These are phyloP conservation scores for Phlebopus sp. DNA, from an alignment of 1,284 basidiomycete genomes.

Conservation along the genomic window DNA sequence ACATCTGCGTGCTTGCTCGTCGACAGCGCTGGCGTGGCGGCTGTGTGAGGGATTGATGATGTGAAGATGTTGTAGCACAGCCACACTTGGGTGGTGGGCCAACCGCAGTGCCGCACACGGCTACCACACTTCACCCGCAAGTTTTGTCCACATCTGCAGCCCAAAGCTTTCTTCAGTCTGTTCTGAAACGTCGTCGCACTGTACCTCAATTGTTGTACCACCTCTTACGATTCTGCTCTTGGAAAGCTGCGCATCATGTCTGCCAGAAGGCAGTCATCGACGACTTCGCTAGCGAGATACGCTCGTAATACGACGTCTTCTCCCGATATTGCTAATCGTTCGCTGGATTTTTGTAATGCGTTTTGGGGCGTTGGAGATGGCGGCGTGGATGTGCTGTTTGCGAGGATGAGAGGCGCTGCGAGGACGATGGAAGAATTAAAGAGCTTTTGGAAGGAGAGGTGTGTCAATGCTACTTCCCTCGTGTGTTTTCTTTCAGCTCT, in stretches of 20 bases:
- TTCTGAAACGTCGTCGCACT: conserved; percentile 9
- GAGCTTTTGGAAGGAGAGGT: conserved; percentile 90
- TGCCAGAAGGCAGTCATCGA: conserved; percentile 69
- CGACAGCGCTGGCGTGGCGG: no score
- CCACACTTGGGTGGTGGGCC: conserved; percentile 12
- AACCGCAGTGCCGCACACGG: background rate
- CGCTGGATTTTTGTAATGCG: conserved; percentile 91
- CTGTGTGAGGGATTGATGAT: no score
- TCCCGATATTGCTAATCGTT: conserved; percentile 44
- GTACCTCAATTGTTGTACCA: conserved; percentile 18
- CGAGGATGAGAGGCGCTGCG: conserved; percentile 81
- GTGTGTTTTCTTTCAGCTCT: background rate
- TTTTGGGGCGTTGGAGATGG: conserved; percentile 90
- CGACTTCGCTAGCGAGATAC: conserved; percentile 68
- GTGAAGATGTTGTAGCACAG: conserved; percentile 4
- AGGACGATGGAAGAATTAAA: conserved; percentile 88
- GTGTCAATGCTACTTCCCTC: conserved; percentile 21
- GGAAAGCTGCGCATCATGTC: conserved; percentile 41
- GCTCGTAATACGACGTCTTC: conserved; percentile 48
- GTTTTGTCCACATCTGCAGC: background rate
- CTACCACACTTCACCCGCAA: background rate
- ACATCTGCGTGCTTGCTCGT: no score
- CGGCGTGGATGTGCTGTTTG: conserved; percentile 89
- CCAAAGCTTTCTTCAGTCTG: background rate
- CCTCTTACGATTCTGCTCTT: conserved; percentile 12